A percentile compares a stretch with the other conserved stretches of the same genome.
These are phyloP conservation scores for Elongisporangium prolatum DNA, from an alignment of 352 stramenopile genomes.

Conservation along the genomic window DNA sequence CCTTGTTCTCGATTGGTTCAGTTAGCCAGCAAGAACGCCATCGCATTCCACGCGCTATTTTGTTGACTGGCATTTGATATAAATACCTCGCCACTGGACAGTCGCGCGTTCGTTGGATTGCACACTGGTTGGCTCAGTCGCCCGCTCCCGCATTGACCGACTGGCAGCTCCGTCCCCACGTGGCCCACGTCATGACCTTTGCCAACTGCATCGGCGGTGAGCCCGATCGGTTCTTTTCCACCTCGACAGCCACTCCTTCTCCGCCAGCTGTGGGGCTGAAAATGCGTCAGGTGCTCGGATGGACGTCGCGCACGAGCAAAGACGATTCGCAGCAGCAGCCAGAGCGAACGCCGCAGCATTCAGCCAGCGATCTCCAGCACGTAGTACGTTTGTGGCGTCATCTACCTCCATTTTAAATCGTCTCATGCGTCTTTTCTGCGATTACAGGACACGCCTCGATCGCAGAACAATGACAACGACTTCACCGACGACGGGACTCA, in stretches of 20 bases:
- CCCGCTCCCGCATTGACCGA: background rate
- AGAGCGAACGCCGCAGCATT: slow-evolving; percentile 1
- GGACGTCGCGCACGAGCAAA: slow-evolving; percentile 14
- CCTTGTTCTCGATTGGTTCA: background rate
- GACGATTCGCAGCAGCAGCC: slow-evolving; percentile 10
- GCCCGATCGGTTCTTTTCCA: slow-evolving; percentile 40
- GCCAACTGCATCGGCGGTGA: slow-evolving; percentile 45
- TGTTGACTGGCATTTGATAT: background rate
- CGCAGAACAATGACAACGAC: slow-evolving; percentile 1
- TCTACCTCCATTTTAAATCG: background rate
- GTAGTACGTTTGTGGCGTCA: background rate
- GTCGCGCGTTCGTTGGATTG: background rate
- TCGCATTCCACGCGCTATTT: background rate
- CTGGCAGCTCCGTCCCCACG: slow-evolving; percentile 13
- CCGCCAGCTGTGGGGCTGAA: slow-evolving; percentile 21
- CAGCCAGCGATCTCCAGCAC: background rate
- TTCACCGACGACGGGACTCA: background rate
- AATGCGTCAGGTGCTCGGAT: slow-evolving; percentile 40
- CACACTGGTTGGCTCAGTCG: background rate
- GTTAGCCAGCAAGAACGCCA: background rate
- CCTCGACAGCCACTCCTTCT: slow-evolving; percentile 25
- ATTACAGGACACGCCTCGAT: background rate
- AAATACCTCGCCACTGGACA: background rate
- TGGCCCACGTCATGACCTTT: slow-evolving; percentile 34
- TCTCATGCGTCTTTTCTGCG: background rate